Conservation (phyloP, 2,329 filamentous ascomycete genomes). For the Escovopsis weberi region DNA sequence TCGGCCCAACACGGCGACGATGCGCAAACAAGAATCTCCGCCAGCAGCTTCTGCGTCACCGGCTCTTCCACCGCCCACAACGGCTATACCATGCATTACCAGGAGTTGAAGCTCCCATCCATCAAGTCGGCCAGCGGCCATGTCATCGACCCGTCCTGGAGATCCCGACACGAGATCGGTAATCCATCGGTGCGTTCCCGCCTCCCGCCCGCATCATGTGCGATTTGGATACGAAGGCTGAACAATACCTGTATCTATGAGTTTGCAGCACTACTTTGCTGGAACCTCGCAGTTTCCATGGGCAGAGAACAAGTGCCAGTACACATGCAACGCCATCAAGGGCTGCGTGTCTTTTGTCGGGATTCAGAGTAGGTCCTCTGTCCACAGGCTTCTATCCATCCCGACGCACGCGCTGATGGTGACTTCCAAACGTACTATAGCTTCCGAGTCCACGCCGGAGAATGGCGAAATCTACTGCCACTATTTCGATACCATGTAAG, state of each 20-base stretch:
- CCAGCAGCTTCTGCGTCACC: constrained; percentile 1
- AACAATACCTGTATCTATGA: background rate
- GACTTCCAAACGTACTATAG: background rate
- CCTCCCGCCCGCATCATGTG: background rate
- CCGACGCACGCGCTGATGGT: background rate
- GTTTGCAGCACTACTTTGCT: constrained; percentile 1
- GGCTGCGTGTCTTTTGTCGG: constrained; percentile 6
- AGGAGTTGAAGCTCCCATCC: constrained; percentile 1
- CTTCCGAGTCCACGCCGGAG: background rate
- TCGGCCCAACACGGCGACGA: background rate
- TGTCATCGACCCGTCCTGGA: constrained; percentile 5
- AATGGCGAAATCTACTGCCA: constrained; percentile 3
- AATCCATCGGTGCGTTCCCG: background rate
- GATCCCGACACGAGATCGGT: constrained; percentile 2
- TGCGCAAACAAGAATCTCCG: background rate
- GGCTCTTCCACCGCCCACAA: constrained; percentile 1
- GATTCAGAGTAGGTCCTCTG: constrained; percentile 2
- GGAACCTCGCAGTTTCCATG: constrained; percentile 1
- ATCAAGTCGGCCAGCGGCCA: background rate
- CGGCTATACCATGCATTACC: constrained; percentile 4
- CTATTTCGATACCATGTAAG: constrained; percentile 7
- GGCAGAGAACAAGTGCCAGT: constrained; percentile 8
- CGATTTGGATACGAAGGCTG: too few relatives aligned
- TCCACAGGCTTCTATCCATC: background rate
- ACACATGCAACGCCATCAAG: constrained; percentile 5